phyloP scores from a whole-genome alignment of 129 eudicot genomes.

The Solidago caesia region DNA sequence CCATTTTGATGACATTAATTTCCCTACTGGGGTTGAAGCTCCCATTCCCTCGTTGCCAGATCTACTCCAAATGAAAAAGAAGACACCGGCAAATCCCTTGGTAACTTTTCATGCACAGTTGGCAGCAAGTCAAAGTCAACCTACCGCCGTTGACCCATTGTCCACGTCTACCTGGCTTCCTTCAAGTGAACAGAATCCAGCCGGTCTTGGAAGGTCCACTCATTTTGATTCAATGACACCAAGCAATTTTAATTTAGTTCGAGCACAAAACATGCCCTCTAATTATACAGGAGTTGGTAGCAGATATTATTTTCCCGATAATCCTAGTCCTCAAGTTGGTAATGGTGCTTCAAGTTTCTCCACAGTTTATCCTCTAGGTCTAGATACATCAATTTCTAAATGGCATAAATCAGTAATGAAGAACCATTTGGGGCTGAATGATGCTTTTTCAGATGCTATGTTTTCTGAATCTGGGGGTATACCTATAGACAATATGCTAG shows the following conservation, averaged over 20 bases:
- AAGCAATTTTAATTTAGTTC: not conserved
- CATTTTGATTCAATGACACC: not conserved
- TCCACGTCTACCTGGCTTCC: no score
- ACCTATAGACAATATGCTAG: not conserved
- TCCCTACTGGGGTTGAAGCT: slow-evolving; percentile 76
- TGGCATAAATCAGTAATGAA: not conserved
- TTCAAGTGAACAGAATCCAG: no score
- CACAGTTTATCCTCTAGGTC: not conserved
- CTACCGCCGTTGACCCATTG: not conserved
- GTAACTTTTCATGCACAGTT: no score
- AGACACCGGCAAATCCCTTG: no score
- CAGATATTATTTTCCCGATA: not conserved
- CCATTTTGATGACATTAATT: slow-evolving; percentile 65
- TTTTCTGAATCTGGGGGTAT: not conserved
- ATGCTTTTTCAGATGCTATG: not conserved
- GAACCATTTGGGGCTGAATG: not conserved
- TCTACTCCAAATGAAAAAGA: not conserved
- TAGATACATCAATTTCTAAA: not conserved
- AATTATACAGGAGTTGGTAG: not conserved
- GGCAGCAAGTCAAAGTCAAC: not conserved
- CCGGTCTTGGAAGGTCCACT: not conserved
- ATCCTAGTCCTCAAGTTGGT: not conserved
- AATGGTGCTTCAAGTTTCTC: slow-evolving; percentile 7
- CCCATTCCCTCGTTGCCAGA: slow-evolving; percentile 58
- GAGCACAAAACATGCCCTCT: slow-evolving; percentile 9